Conservation (phyloP, 306 rosid genomes). For the Fagus sylvatica region DNA sequence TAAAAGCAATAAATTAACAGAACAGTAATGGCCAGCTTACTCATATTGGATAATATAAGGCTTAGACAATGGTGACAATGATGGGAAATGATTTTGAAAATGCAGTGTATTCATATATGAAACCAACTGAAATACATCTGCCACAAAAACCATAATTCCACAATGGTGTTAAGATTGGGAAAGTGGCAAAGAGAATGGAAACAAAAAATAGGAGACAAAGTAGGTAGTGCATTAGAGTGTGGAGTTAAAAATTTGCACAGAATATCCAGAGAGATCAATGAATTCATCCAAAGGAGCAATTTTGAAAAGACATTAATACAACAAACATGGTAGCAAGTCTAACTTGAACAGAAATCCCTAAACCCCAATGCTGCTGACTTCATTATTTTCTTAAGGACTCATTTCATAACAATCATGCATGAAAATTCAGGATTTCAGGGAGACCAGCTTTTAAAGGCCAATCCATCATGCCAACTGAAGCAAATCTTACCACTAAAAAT, state of each 20-base stretch:
- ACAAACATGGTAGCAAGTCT: not conserved
- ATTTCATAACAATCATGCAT: not conserved
- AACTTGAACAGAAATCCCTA: not conserved
- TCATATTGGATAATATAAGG: not conserved
- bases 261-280: not conserved
- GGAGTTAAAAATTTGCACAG: not conserved
- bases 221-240: not conserved
- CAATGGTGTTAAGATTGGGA: not conserved
- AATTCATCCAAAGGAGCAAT: not conserved
- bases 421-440: not conserved
- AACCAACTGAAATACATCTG: not conserved
- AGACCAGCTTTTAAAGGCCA: not conserved
- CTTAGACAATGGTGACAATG: not conserved
- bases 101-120: not conserved
- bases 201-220: not conserved
- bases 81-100: not conserved
- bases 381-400: not conserved
- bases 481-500: not conserved
- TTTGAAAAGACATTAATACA: not conserved
- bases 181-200: not conserved
- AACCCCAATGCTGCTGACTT: not conserved
- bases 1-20: not conserved
- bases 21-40: not conserved
- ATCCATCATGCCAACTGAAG: not conserved
- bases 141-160: not conserved